Evolutionary conservation across 306 rosid species (phyloP).

Genomic region (Glycine soja): DNA sequence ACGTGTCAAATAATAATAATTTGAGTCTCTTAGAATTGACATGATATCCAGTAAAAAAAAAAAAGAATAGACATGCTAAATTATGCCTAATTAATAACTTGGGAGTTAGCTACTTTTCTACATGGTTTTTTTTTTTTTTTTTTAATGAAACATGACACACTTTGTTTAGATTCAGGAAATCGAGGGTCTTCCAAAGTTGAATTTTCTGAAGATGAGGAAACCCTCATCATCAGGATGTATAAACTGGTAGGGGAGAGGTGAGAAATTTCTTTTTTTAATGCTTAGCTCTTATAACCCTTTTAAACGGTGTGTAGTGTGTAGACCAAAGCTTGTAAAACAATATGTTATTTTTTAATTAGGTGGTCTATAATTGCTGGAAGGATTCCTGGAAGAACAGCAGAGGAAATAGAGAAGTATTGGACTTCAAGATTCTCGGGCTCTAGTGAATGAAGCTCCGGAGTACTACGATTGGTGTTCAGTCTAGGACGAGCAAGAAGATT

Average conservation of each 20-base stretch:
- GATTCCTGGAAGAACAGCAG: conserved; percentile 95
- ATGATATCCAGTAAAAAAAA: no score
- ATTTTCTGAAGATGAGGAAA: conserved; percentile 86
- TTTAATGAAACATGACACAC: neutral
- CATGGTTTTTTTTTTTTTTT: no score
- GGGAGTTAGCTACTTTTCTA: no score
- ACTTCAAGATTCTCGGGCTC: conserved; percentile 66
- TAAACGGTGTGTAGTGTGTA: neutral
- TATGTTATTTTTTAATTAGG: conserved; percentile 45
- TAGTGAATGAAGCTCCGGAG: conserved; percentile 48
- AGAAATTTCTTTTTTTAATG: neutral
- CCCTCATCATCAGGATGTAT: conserved; percentile 79
- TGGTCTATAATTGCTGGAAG: conserved; percentile 94
- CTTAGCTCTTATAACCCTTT: neutral
- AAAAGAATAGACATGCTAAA: no score
- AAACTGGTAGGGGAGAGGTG: conserved; percentile 88
- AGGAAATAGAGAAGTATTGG: conserved; percentile 88
- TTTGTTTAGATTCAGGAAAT: conserved; percentile 13
- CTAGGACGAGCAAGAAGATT: conserved; percentile 44
- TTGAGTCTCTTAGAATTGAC: no score
- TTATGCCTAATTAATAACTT: no score
- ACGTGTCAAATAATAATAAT: no score
- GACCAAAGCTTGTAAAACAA: neutral
- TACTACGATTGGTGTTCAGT: neutral
- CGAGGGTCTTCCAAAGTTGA: conserved; percentile 57